These are phyloP conservation scores for Castanospermum australe DNA, from an alignment of 306 rosid species.

Conservation along the genomic window DNA sequence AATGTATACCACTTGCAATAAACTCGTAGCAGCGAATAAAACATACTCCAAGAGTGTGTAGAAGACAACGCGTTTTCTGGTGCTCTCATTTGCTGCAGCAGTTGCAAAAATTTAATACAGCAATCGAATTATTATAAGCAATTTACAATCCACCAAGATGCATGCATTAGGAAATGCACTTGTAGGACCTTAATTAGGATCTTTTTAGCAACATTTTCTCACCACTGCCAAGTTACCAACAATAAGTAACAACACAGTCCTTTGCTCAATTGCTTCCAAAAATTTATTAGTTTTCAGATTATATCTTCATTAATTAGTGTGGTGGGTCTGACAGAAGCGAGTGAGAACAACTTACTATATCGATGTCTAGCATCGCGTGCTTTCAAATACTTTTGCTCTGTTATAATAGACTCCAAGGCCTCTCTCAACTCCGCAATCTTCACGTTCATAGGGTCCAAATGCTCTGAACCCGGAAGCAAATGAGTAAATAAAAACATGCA, in stretches of 20 bases:
- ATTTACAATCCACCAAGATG: background rate
- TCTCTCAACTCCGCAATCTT: slow-evolving; percentile 91
- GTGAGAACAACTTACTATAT: slow-evolving; percentile 57
- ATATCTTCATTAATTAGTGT: too few species aligned
- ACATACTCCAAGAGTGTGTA: slow-evolving; percentile 40
- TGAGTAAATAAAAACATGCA: background rate
- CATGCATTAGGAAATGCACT: background rate
- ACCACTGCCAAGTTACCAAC: too few species aligned
- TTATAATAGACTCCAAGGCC: slow-evolving; percentile 72
- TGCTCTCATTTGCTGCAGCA: slow-evolving; percentile 49
- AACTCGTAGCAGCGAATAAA: slow-evolving; percentile 36
- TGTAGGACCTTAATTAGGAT: too few species aligned
- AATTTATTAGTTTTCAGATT: background rate
- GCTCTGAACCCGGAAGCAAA: slow-evolving; percentile 50
- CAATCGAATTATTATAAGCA: background rate
- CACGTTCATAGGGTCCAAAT: slow-evolving; percentile 84
- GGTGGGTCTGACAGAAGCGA: background rate
- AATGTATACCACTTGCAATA: slow-evolving; percentile 46
- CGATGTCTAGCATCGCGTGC: slow-evolving; percentile 93
- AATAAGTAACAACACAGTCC: background rate
- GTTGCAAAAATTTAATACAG: background rate
- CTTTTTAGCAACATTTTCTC: background rate
- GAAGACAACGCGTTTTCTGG: slow-evolving; percentile 43
- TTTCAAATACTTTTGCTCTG: slow-evolving; percentile 86
- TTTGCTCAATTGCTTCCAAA: background rate